These are phyloP conservation scores for Aspergillus viridinutans DNA, from an alignment of 2,329 filamentous ascomycete genomes.

Conservation along the genomic window DNA sequence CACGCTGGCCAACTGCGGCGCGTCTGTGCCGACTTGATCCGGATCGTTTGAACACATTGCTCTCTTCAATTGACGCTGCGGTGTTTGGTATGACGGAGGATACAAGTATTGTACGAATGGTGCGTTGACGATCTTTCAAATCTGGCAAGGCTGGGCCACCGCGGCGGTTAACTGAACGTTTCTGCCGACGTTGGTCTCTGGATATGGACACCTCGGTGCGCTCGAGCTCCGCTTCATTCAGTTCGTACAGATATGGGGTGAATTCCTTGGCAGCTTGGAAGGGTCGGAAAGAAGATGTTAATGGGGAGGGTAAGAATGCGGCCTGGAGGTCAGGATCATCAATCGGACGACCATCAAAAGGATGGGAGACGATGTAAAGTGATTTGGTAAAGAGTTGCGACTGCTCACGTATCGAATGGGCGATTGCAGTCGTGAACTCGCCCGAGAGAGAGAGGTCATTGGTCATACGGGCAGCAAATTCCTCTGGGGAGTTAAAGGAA, in stretches of 20 bases:
- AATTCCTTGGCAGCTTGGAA: slow-evolving; percentile 93
- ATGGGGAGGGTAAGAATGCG: slow-evolving; percentile 79
- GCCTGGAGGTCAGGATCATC: slow-evolving; percentile 86
- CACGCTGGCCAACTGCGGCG: slow-evolving; percentile 52
- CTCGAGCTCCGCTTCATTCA: slow-evolving; percentile 86
- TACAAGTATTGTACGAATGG: slow-evolving; percentile 86
- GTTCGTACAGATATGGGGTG: slow-evolving; percentile 87
- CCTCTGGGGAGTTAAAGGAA: slow-evolving; percentile 85
- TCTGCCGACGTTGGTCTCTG: slow-evolving; percentile 88
- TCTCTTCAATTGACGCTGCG: slow-evolving; percentile 74
- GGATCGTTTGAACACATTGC: slow-evolving; percentile 77
- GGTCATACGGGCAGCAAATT: slow-evolving; percentile 86
- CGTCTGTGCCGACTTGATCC: slow-evolving; percentile 60
- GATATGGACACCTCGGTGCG: slow-evolving; percentile 89
- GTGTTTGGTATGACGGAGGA: slow-evolving; percentile 89
- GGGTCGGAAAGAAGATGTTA: slow-evolving; percentile 79
- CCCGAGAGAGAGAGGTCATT: slow-evolving; percentile 85
- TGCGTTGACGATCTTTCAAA: slow-evolving; percentile 88
- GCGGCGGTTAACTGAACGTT: slow-evolving; percentile 88
- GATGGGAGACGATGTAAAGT: slow-evolving; percentile 86
- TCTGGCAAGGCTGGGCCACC: slow-evolving; percentile 93
- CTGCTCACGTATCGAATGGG: slow-evolving; percentile 95
- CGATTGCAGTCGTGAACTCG: slow-evolving; percentile 95
- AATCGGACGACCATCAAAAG: slow-evolving; percentile 88
- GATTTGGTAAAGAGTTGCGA: slow-evolving; percentile 90